Evolutionary conservation across 2,329 filamentous ascomycete species (phyloP).

Genomic region (Sporothrix euskadiensis): DNA sequence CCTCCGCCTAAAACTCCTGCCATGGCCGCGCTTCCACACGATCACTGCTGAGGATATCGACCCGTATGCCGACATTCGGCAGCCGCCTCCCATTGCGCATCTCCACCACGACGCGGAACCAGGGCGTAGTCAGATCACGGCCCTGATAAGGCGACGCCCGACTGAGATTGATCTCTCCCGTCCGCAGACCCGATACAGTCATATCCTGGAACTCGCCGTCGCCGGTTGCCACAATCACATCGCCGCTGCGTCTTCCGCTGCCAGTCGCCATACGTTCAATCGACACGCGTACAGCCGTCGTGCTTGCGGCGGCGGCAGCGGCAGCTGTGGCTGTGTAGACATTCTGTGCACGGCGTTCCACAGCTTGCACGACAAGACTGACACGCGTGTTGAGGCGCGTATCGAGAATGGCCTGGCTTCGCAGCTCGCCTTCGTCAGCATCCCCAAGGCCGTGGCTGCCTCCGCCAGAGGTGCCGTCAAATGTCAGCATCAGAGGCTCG

Average conservation of each 20-base stretch:
- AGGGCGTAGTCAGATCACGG: constrained; percentile 58
- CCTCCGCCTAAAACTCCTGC: constrained; percentile 38
- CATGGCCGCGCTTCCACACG: constrained; percentile 48
- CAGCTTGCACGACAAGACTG: constrained; percentile 50
- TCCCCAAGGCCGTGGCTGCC: constrained; percentile 3
- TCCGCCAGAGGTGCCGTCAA: neutral
- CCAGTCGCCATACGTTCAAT: constrained; percentile 56
- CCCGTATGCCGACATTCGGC: constrained; percentile 48
- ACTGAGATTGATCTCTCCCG: constrained; percentile 26
- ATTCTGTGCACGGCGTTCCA: constrained; percentile 29
- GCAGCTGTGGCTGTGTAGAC: constrained; percentile 34
- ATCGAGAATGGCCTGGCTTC: constrained; percentile 45
- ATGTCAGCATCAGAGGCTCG: constrained; percentile 46
- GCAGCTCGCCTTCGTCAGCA: constrained; percentile 39
- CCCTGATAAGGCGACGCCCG: constrained; percentile 21
- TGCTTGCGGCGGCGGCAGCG: constrained; percentile 35
- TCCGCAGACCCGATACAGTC: constrained; percentile 45
- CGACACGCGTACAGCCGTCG: constrained; percentile 62
- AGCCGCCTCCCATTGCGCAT: constrained; percentile 66
- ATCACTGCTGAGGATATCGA: constrained; percentile 55
- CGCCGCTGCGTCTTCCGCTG: constrained; percentile 46
- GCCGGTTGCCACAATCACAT: constrained; percentile 64
- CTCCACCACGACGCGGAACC: constrained; percentile 63
- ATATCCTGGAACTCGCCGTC: constrained; percentile 74
- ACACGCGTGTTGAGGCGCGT: constrained; percentile 58